phyloP scores from a whole-genome alignment of 805 yeast species.

The Kluyveromyces starmeri region DNA sequence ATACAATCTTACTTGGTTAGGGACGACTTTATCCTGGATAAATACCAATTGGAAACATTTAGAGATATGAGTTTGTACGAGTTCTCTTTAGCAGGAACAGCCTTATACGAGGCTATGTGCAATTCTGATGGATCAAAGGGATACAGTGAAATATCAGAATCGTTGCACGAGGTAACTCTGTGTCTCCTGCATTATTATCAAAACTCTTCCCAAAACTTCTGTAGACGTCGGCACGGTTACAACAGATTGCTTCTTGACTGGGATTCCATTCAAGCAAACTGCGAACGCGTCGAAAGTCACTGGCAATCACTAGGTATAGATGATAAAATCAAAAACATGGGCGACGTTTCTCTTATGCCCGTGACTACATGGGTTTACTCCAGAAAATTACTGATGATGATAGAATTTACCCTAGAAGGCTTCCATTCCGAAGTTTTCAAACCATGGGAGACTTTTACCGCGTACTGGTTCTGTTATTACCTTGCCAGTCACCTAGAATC shows the following conservation, averaged over 20 bases:
- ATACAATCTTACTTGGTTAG: slow-evolving; percentile 54
- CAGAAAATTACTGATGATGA: slow-evolving; percentile 62
- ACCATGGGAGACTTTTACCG: slow-evolving; percentile 55
- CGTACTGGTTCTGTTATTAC: slow-evolving; percentile 60
- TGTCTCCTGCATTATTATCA: slow-evolving; percentile 38
- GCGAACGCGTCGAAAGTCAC: slow-evolving; percentile 54
- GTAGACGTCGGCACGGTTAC: slow-evolving; percentile 74
- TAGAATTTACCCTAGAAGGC: slow-evolving; percentile 62
- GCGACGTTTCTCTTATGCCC: slow-evolving; percentile 43
- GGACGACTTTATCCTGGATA: slow-evolving; percentile 51
- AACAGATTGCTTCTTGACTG: slow-evolving; percentile 47
- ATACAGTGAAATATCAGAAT: neutral
- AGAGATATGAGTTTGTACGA: slow-evolving; percentile 36
- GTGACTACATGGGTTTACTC: slow-evolving; percentile 61
- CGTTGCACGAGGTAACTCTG: slow-evolving; percentile 38
- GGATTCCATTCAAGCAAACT: slow-evolving; percentile 74
- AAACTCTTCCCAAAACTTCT: slow-evolving; percentile 53
- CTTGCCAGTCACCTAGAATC: slow-evolving; percentile 41
- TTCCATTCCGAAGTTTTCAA: slow-evolving; percentile 68
- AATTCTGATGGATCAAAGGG: slow-evolving; percentile 5
- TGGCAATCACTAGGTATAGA: slow-evolving; percentile 30
- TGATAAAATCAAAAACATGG: slow-evolving; percentile 15
- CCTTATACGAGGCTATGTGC: neutral
- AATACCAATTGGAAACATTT: slow-evolving; percentile 31
- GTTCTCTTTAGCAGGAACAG: slow-evolving; percentile 22